Percentiles rank a stretch among this genome's conserved stretches.
phyloP scores from a whole-genome alignment of 2,329 filamentous ascomycete genomes.

The Sporothrix inflata region DNA sequence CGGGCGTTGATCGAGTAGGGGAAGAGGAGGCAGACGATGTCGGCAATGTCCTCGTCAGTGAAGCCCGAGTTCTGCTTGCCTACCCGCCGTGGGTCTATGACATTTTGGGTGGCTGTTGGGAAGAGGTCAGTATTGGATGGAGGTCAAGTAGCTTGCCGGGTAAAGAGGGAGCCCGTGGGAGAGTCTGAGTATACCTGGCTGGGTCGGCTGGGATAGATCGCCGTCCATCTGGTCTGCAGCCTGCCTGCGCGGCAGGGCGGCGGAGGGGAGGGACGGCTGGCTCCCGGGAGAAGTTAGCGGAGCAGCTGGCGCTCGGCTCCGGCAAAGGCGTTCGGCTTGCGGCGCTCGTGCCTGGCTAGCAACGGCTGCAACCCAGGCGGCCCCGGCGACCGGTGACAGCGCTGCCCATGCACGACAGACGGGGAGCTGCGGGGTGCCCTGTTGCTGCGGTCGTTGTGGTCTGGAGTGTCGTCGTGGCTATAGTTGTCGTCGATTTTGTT shows the following conservation, averaged over 20 bases:
- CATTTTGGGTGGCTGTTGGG: slow-evolving; percentile 69
- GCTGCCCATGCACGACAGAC: slow-evolving; percentile 23
- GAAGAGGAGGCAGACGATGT: slow-evolving; percentile 87
- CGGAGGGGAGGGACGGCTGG: not conserved
- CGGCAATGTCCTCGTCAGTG: slow-evolving; percentile 78
- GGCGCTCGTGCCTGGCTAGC: slow-evolving; percentile 23
- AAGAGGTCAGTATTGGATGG: not conserved
- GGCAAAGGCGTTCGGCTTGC: too few species aligned
- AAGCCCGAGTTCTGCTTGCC: slow-evolving; percentile 83
- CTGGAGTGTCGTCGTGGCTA: not conserved
- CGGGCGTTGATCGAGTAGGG: slow-evolving; percentile 75
- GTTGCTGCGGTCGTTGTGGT: not conserved
- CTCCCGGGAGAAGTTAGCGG: not conserved
- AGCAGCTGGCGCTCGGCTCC: not conserved
- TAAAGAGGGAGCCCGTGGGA: not conserved
- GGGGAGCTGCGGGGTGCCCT: not conserved
- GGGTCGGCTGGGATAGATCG: slow-evolving; percentile 34
- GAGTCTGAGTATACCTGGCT: slow-evolving; percentile 30
- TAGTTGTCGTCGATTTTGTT: not conserved
- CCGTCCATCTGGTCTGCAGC: slow-evolving; percentile 32
- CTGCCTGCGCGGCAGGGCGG: slow-evolving; percentile 11
- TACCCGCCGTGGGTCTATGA: slow-evolving; percentile 77
- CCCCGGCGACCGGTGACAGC: slow-evolving; percentile 11
- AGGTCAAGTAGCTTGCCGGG: too few species aligned
- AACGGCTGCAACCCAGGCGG: slow-evolving; percentile 21